Evolutionary conservation across 2,329 filamentous ascomycete genomes (phyloP), one percentile per base, ranked within the genome.

Genomic region (Pseudogymnoascus verrucosus): DNA sequence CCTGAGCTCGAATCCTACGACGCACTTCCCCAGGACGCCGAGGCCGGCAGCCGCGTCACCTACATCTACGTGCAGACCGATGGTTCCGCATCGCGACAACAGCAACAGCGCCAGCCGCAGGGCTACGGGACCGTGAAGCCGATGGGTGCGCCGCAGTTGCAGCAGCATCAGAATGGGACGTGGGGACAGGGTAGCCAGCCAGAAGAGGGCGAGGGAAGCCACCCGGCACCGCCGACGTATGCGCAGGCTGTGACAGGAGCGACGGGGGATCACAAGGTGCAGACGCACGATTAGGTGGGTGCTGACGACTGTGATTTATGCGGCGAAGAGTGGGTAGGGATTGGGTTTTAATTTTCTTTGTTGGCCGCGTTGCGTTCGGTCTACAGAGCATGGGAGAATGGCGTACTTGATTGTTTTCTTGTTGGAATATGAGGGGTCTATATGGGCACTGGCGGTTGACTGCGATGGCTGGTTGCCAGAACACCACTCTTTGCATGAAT

Each of bases 211-310:
- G 79, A 79, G 71, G 76, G 80, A 42, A 77, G 75, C 68, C 72
- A 79, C 60, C 78, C 78, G 11, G 80, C 84, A 34, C 75, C 78
- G 39, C 93, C 95, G 3, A 91, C 89, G 12, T 98, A 98, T 75
- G 89, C 90, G 14, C 91, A 97, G 77, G 93, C 91, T 59, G 88
- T 97, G 65, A 88, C 88, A 71, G 92, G 91, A 1, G 93, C 97
- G 65, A 88, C 88, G 71, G 92, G 91, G 1, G 93, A 98, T 73
- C 79, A 97, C 77, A 98, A 98, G 83, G 82, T 97, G 61, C 95
- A 98, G 81, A 67, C 69, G 5, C 67, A 62, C 39, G 70, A 72
- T 65, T 73, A 71, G 28, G 51, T 34, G 26, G 51, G 51, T 34
- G 51, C 51, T 57, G 16, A 16, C 7, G 21, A 10, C n/a, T 16